These are phyloP conservation scores for Pseudodiploospora longispora DNA, from an alignment of 2,329 filamentous ascomycete species.

Conservation along the genomic window DNA sequence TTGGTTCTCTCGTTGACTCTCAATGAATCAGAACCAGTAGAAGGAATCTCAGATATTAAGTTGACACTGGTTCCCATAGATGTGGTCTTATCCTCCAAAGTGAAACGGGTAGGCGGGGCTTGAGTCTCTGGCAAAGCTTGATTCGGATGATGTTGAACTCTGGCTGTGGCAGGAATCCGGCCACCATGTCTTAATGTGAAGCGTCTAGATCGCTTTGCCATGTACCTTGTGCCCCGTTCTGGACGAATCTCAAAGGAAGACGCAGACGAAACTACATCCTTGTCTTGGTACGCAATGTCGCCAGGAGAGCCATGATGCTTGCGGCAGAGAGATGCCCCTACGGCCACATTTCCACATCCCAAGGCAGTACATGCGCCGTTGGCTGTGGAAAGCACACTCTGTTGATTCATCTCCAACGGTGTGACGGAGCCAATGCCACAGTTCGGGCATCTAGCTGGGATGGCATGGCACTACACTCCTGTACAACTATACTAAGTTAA, in stretches of 20 bases:
- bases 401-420: conserved; percentile 4
- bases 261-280: background rate
- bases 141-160: no score
- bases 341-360: conserved; percentile 2
- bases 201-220: conserved; percentile 6
- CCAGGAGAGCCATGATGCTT: background rate
- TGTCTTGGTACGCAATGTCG: background rate
- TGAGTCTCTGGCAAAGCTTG: no score
- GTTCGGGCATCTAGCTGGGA: background rate
- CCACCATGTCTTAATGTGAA: background rate
- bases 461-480: background rate
- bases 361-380: conserved; percentile 2
- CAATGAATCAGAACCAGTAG: no score
- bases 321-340: conserved; percentile 2
- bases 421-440: background rate
- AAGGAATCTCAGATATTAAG: no score
- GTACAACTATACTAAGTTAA: no score
- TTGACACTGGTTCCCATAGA: no score
- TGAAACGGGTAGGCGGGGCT: no score
- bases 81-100: no score
- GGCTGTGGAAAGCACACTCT: background rate
- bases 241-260: background rate
- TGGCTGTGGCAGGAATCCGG: no score
- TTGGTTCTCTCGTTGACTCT: no score
- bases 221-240: conserved; percentile 2